Conservation (phyloP, 2,329 filamentous ascomycete genomes). For the Aurifilum marmelostoma region DNA sequence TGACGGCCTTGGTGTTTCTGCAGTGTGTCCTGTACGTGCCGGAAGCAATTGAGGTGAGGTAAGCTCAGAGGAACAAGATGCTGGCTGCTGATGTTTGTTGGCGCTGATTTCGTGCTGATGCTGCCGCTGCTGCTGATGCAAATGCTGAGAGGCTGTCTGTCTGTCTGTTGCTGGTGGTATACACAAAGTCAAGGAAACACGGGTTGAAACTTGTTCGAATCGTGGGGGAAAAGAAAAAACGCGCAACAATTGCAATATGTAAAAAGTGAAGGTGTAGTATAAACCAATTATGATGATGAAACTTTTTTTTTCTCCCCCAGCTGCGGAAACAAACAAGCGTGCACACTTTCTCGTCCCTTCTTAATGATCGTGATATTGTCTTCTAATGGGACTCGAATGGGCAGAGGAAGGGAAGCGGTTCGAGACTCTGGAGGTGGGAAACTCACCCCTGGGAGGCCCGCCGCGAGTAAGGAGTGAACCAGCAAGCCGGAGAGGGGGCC, state of each 20-base stretch:
- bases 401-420: not conserved
- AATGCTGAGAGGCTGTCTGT: not conserved
- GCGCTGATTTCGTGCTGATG: not conserved
- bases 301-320: not conserved
- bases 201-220: not conserved
- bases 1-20: not conserved
- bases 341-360: not conserved
- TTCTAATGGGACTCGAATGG: not conserved
- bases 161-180: not conserved
- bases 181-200: not conserved
- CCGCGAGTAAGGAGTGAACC: not conserved
- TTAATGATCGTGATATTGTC: not conserved
- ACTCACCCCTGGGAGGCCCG: no score
- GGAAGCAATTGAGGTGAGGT: constrained; percentile 1
- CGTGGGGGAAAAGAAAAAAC: not conserved
- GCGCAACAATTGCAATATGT: not conserved
- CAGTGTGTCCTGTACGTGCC: not conserved
- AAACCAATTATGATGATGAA: not conserved
- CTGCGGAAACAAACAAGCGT: not conserved
- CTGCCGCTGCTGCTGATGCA: constrained; percentile 2
- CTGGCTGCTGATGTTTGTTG: not conserved
- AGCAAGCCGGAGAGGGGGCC: not conserved
- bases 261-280: not conserved
- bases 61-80: not conserved
- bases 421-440: not conserved